A percentile compares a stretch with the other conserved stretches of the same genome.
These are phyloP conservation scores for Solanum stenotomum DNA, from an alignment of 257 asterid genomes.

Conservation along the genomic window DNA sequence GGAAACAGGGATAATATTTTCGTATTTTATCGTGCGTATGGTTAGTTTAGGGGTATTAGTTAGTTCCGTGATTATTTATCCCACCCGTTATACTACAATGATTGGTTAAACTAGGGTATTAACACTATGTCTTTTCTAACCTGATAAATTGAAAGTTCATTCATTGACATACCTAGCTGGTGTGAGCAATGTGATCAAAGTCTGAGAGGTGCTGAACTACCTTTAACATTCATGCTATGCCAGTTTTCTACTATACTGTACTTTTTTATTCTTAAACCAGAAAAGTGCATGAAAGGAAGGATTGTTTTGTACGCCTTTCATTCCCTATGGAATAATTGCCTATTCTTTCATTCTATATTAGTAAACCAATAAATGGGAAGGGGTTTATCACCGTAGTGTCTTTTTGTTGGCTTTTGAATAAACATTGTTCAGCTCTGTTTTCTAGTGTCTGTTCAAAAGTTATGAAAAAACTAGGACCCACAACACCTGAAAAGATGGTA, in stretches of 20 bases:
- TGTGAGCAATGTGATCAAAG: background rate
- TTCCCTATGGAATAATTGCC: background rate
- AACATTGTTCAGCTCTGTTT: background rate
- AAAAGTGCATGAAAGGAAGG: background rate
- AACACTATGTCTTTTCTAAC: background rate
- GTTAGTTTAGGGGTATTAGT: background rate
- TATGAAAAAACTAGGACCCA: background rate
- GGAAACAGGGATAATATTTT: background rate
- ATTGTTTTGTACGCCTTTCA: background rate
- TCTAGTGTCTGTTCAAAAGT: background rate
- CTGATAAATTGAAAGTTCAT: background rate
- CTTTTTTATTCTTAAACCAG: accelerated
- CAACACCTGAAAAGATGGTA: background rate
- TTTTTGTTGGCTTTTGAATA: background rate
- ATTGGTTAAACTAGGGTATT: background rate
- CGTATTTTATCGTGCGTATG: background rate
- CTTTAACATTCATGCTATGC: background rate
- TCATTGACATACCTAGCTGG: background rate
- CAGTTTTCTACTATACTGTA: background rate
- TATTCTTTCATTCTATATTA: background rate
- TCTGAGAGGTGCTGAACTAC: background rate
- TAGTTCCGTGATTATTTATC: background rate
- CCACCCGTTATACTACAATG: background rate
- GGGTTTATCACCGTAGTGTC: background rate
- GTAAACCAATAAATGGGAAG: background rate